A percentile compares a stretch with the other conserved stretches of the same genome.
phyloP scores from a whole-genome alignment of 1,284 basidiomycete species.

The Tilletia setariae region DNA sequence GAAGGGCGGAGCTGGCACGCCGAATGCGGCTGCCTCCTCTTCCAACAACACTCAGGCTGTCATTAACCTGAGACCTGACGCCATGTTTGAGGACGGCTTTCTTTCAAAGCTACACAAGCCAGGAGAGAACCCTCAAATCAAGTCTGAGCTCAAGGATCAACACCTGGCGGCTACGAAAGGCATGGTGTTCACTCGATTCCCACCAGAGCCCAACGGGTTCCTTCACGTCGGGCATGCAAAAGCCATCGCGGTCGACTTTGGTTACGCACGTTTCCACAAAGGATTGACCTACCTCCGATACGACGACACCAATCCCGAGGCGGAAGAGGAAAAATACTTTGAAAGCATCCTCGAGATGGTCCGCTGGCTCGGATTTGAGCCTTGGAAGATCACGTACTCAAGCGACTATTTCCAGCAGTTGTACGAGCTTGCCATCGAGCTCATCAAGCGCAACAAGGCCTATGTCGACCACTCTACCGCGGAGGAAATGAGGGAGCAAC shows the following conservation, averaged over 20 bases:
- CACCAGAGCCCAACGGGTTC: conserved; percentile 96
- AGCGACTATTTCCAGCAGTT: conserved; percentile 92
- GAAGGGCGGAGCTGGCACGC: too few species aligned
- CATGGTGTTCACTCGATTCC: conserved; percentile 90
- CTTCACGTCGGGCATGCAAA: conserved; percentile 95
- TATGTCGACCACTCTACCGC: conserved; percentile 95
- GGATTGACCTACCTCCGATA: conserved; percentile 91
- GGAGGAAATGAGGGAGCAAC: conserved; percentile 83
- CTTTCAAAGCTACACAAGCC: conserved; percentile 88
- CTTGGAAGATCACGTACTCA: conserved; percentile 98
- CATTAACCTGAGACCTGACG: conserved; percentile 54
- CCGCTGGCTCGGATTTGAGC: conserved; percentile 95
- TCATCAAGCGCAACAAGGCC: conserved; percentile 84
- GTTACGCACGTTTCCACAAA: conserved; percentile 85
- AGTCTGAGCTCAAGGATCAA: conserved; percentile 71
- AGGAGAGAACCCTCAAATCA: conserved; percentile 87
- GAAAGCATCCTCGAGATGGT: conserved; percentile 93
- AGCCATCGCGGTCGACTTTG: conserved; percentile 97
- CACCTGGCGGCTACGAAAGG: conserved; percentile 81
- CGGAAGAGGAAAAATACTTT: conserved; percentile 92
- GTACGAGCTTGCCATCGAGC: conserved; percentile 82
- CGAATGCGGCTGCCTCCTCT: conserved; percentile 32
- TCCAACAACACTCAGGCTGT: conserved; percentile 45
- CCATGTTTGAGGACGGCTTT: conserved; percentile 92
- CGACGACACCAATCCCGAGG: conserved; percentile 98